Evolutionary conservation across 306 rosid genomes (phyloP).

Genomic region (Malus asiatica): DNA sequence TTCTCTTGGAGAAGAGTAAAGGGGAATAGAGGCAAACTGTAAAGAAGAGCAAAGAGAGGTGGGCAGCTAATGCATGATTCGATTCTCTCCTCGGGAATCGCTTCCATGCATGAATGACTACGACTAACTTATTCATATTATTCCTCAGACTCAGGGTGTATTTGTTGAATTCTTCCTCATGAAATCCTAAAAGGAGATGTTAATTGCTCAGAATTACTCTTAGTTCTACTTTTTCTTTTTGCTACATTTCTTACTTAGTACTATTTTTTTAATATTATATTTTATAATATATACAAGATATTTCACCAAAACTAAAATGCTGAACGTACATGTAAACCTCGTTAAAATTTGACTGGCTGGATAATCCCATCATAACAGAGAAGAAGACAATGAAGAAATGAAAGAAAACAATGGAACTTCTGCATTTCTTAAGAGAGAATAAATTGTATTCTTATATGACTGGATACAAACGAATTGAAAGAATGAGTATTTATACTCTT

Average conservation of each 20-base stretch:
- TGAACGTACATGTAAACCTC: too few species aligned
- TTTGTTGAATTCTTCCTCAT: neutral
- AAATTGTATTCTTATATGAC: too few species aligned
- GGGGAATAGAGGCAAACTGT: conserved; percentile 61
- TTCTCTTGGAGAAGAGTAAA: conserved; percentile 98
- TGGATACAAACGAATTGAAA: too few species aligned
- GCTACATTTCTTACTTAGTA: neutral
- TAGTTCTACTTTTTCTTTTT: neutral
- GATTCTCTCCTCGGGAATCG: conserved; percentile 82
- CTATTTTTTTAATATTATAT: neutral
- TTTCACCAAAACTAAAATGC: too few species aligned
- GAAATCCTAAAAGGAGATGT: neutral
- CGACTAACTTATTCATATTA: conserved; percentile 34
- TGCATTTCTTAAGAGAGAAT: too few species aligned
- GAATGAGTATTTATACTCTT: too few species aligned
- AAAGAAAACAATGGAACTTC: too few species aligned
- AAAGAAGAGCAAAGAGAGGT: conserved; percentile 59
- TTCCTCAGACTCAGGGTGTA: neutral
- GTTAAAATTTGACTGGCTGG: too few species aligned
- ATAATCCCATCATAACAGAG: too few species aligned
- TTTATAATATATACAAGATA: too few species aligned
- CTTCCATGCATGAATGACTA: conserved; percentile 79
- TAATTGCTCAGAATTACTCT: neutral
- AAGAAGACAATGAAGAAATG: too few species aligned
- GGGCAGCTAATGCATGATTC: conserved; percentile 38